Evolutionary conservation across 2,329 filamentous ascomycete species (phyloP), one percentile per base, ranked within the genome.

Genomic region (Penicillium corylophilum): DNA sequence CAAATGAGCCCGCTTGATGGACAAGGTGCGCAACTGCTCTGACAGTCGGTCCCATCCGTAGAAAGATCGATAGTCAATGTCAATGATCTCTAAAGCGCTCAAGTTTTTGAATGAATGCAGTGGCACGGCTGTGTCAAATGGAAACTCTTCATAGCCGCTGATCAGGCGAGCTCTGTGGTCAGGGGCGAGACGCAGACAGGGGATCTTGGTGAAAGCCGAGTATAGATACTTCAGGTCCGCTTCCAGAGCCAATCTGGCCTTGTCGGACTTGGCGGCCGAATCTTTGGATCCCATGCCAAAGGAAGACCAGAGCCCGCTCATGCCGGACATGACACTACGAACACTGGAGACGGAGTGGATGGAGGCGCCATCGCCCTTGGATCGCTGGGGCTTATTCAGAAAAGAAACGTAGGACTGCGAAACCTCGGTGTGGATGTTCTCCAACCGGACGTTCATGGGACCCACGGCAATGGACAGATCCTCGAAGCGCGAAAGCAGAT

Each of bases 81-180:
- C 92, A 74, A 87, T 92, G 47, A 99, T 89, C 71, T 99, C 94
- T 58, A 99, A 80, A 20, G 90, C 88, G 73, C 93, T 93, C 48
- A 97, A 78, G 63, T 97, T 99, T 76, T 99, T 97, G 82, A 99
- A 97, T 8, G 89, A 89, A 71, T 95, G 88, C n/a, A 99, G 79
- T 18, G 94, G 94, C 26, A 99, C 94, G 18, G 94, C 94, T 22
- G 90, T 96, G 72, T 99, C 94, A 71, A 97, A 96, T 2, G 94
- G 94, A 62, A 97, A 99, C 72, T 96, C 93, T 72, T 99, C 94
- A 68, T 94, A 97, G 24, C 93, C 93, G 60, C 87, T 83, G 62
- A 99, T 96, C 55, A 96, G 78, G 47, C 88, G 86, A 44, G 93
- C 92, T 61, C 90, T 89, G 78, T 91, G 92, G 72, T 99, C 94